These are phyloP conservation scores for Penicillium digitatum DNA, from an alignment of 2,329 filamentous ascomycete species.

Conservation along the genomic window DNA sequence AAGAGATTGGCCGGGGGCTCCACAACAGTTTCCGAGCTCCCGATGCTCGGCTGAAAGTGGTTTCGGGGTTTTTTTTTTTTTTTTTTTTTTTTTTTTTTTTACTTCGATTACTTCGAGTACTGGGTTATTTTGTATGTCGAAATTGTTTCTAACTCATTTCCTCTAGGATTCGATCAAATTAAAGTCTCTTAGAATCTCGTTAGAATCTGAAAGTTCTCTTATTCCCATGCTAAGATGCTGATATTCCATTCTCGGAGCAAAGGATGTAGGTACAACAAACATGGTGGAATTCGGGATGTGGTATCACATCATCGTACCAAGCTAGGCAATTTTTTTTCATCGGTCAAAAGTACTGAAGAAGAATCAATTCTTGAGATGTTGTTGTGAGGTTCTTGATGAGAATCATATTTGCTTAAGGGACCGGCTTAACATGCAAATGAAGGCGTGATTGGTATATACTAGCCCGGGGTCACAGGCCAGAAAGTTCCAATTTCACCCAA, in stretches of 20 bases:
- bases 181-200: neutral
- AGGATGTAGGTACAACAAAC: neutral
- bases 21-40: conserved; percentile 19
- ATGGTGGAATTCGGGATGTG: neutral
- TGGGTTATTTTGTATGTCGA: neutral
- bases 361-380: neutral
- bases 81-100: too few relatives aligned
- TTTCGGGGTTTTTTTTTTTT: too few relatives aligned
- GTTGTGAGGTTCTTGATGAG: neutral
- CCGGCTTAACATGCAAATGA: neutral
- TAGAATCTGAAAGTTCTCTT: neutral
- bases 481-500: neutral
- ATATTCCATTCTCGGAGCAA: neutral
- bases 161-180: too few relatives aligned
- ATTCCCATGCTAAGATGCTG: neutral
- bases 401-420: neutral
- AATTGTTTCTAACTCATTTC: neutral
- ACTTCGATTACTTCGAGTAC: neutral
- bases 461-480: neutral
- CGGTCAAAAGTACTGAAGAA: neutral
- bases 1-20: conserved; percentile 12
- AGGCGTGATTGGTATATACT: neutral
- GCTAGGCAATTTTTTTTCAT: neutral
- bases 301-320: neutral
- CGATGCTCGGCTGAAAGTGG: conserved; percentile 14